Percentiles rank a stretch among this genome's conserved stretches.
phyloP scores from a whole-genome alignment of 1,284 basidiomycete genomes.

The Moesziomyces antarcticus region DNA sequence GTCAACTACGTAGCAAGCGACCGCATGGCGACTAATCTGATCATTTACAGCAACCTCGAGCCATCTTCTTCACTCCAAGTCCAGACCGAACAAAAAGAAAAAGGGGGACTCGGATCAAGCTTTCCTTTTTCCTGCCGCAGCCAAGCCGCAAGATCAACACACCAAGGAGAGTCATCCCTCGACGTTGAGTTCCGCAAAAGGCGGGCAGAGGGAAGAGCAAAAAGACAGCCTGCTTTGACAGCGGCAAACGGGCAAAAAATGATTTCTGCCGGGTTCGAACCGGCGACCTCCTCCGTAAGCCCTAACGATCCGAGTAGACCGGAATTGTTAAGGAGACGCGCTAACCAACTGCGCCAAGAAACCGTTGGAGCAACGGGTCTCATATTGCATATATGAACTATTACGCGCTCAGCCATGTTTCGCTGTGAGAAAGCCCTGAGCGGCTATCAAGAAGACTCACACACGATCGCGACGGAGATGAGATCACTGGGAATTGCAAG shows the following conservation, averaged over 20 bases:
- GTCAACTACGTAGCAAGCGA: too few relatives aligned
- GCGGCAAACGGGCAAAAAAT: conserved; percentile 16
- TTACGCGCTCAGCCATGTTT: too few relatives aligned
- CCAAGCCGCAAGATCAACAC: not conserved
- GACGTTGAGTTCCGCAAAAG: not conserved
- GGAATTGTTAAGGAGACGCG: conserved; percentile 54
- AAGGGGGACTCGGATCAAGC: too few relatives aligned
- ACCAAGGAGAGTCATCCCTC: not conserved
- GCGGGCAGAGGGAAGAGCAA: conserved; percentile 2
- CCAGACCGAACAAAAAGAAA: too few relatives aligned
- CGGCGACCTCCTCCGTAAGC: conserved; percentile 54
- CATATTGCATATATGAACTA: too few relatives aligned
- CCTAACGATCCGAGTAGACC: conserved; percentile 25
- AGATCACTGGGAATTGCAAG: conserved; percentile 7
- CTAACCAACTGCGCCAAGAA: conserved; percentile 56
- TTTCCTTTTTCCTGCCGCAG: too few relatives aligned
- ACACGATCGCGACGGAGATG: too few relatives aligned
- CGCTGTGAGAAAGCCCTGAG: too few relatives aligned
- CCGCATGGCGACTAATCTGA: too few relatives aligned
- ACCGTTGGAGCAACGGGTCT: conserved; percentile 1
- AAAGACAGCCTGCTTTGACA: not conserved
- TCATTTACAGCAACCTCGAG: too few relatives aligned
- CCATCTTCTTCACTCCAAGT: too few relatives aligned
- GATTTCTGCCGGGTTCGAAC: conserved; percentile 56
- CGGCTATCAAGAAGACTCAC: too few relatives aligned